phyloP scores from a whole-genome alignment of 2,329 filamentous ascomycete genomes.

The Trichoderma afroharzianum region DNA sequence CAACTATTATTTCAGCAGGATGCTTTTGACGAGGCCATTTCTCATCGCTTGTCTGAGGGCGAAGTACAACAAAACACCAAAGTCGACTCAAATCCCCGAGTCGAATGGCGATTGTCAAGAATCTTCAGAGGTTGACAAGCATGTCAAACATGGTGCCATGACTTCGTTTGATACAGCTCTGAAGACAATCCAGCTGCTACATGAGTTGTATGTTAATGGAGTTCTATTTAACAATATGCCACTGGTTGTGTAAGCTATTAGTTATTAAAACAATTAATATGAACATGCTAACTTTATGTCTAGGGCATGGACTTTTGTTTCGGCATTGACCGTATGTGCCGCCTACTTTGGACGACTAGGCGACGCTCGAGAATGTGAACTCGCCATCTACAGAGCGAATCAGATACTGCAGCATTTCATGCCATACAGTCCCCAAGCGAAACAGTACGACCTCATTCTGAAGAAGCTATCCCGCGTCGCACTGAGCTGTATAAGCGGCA shows the following conservation, averaged over 20 bases:
- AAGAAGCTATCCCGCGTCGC: background rate
- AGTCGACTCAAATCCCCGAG: background rate
- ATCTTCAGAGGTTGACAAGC: background rate
- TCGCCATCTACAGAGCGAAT: background rate
- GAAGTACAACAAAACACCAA: background rate
- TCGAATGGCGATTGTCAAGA: background rate
- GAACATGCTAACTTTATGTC: background rate
- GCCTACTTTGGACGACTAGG: background rate
- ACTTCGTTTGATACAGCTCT: background rate
- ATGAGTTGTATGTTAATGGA: background rate
- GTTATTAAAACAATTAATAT: background rate
- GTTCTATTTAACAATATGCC: background rate
- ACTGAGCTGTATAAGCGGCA: background rate
- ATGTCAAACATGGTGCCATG: background rate
- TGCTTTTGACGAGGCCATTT: background rate
- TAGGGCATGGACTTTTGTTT: background rate
- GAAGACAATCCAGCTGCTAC: background rate
- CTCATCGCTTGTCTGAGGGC: background rate
- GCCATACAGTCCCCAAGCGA: background rate
- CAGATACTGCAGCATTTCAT: background rate
- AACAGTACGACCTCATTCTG: background rate
- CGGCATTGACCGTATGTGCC: background rate
- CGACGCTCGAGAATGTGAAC: background rate
- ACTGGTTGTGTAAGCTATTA: background rate
- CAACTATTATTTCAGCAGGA: slow-evolving; percentile 6